Evolutionary conservation across 495 filamentous ascomycete species (phyloP).

Genomic region (Trichoderma parareesei): DNA sequence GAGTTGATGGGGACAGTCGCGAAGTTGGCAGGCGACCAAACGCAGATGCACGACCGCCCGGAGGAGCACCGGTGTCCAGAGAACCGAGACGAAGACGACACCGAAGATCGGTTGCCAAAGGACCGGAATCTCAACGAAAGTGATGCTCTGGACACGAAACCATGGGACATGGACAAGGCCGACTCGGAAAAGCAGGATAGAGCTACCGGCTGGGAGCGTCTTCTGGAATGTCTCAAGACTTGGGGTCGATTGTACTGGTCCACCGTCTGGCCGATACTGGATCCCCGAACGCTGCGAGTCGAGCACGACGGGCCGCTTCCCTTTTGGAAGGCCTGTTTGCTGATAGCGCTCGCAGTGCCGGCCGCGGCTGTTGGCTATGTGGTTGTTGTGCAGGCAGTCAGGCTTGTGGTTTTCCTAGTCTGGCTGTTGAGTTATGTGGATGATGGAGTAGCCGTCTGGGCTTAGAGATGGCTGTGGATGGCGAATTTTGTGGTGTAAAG

Average conservation of each 20-base stretch:
- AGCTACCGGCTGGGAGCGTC: not conserved
- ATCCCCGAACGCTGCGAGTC: conserved; percentile 8
- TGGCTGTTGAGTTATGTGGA: conserved; percentile 1
- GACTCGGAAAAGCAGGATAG: not conserved
- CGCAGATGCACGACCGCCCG: not conserved
- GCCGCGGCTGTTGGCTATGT: conserved; percentile 17
- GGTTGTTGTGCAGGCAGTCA: not conserved
- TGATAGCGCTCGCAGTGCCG: conserved; percentile 19
- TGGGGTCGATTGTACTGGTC: conserved; percentile 20
- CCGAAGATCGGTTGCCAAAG: conserved; percentile 14
- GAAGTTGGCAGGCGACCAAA: not conserved
- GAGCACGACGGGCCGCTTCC: conserved; percentile 1
- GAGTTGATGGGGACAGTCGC: not conserved
- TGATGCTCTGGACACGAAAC: not conserved
- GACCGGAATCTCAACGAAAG: not conserved
- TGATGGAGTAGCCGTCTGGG: not conserved
- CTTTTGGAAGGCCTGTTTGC: conserved; percentile 7
- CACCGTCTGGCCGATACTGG: conserved; percentile 23
- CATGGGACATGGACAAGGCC: not conserved
- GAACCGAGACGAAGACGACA: conserved; percentile 16
- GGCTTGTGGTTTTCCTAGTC: not conserved
- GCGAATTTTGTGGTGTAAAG: not conserved
- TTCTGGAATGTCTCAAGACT: not conserved
- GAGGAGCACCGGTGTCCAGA: not conserved
- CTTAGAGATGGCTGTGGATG: not conserved